Evolutionary conservation across 257 asterid genomes (phyloP).

Genomic region (Gentiana dahurica): DNA sequence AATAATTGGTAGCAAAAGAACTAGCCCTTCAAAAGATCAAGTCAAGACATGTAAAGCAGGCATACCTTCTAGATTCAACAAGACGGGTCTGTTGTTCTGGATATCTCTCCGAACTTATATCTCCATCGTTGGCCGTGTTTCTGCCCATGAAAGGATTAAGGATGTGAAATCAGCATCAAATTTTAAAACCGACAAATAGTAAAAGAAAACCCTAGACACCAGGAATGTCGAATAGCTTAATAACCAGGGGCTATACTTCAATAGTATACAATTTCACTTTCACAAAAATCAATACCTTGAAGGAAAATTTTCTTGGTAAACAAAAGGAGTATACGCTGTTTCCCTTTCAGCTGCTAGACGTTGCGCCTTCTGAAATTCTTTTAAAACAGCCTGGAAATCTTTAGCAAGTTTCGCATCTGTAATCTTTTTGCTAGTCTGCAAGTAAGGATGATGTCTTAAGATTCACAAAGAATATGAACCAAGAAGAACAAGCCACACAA

Average conservation of each 20-base stretch:
- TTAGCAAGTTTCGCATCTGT: slow-evolving; percentile 94
- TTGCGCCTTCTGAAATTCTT: slow-evolving; percentile 70
- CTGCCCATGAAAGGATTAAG: slow-evolving; percentile 17
- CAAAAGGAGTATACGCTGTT: slow-evolving; percentile 69
- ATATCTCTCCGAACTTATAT: slow-evolving; percentile 31
- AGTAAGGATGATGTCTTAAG: slow-evolving; percentile 3
- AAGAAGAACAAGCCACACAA: not conserved
- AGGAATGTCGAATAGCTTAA: too few relatives aligned
- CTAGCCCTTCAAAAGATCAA: not conserved
- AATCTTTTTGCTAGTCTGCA: slow-evolving; percentile 82
- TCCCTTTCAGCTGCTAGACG: slow-evolving; percentile 37
- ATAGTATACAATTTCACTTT: not conserved
- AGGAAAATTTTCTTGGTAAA: slow-evolving; percentile 39
- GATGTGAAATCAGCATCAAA: too few relatives aligned
- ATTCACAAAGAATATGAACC: not conserved
- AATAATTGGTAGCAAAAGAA: slow-evolving; percentile 16
- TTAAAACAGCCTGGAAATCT: slow-evolving; percentile 83
- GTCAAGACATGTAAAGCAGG: not conserved
- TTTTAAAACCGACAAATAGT: too few relatives aligned
- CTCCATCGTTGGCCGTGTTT: slow-evolving; percentile 52
- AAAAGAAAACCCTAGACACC: too few relatives aligned
- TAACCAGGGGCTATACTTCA: not conserved
- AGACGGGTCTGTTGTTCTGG: slow-evolving; percentile 61
- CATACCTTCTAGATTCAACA: slow-evolving; percentile 69
- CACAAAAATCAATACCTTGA: slow-evolving; percentile 34